These are phyloP conservation scores for Papilionanthe hybrid DNA, from an alignment of 116 monocot genomes.

Conservation along the genomic window DNA sequence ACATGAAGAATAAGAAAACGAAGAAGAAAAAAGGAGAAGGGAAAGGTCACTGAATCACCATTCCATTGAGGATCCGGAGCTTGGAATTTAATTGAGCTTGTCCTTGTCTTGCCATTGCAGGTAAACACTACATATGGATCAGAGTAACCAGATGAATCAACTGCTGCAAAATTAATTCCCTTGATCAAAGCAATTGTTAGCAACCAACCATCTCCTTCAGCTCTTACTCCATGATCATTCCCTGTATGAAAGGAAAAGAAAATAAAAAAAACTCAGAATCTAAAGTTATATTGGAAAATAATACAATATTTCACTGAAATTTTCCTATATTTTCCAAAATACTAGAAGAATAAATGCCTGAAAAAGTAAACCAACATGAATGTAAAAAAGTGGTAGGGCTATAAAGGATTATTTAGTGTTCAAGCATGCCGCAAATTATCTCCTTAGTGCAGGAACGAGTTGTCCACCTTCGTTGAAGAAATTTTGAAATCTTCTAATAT, in stretches of 20 bases:
- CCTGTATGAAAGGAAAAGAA: conserved; percentile 20
- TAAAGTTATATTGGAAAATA: background rate
- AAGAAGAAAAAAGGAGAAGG: no score
- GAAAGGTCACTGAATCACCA: conserved; percentile 38
- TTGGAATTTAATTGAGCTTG: conserved; percentile 97
- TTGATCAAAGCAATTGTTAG: conserved; percentile 91
- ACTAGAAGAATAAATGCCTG: background rate
- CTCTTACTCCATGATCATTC: conserved; percentile 88
- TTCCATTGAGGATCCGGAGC: conserved; percentile 86
- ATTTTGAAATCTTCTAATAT: background rate
- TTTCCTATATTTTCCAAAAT: background rate
- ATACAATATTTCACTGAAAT: no score
- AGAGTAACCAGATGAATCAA: conserved; percentile 55
- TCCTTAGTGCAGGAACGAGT: background rate
- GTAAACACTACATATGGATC: conserved; percentile 92
- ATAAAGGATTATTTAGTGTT: background rate
- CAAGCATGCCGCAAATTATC: background rate
- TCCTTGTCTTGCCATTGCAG: conserved; percentile 82
- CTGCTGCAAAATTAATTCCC: conserved; percentile 58
- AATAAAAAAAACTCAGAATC: background rate
- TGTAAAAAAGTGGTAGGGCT: background rate
- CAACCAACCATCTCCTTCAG: conserved; percentile 94
- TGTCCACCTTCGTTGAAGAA: background rate
- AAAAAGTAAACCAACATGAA: background rate
- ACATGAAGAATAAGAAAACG: no score